A percentile compares a stretch with the other conserved stretches of the same genome.
Conservation (phyloP, 495 filamentous ascomycete species). For the Aspergillus kassunensis region DNA sequence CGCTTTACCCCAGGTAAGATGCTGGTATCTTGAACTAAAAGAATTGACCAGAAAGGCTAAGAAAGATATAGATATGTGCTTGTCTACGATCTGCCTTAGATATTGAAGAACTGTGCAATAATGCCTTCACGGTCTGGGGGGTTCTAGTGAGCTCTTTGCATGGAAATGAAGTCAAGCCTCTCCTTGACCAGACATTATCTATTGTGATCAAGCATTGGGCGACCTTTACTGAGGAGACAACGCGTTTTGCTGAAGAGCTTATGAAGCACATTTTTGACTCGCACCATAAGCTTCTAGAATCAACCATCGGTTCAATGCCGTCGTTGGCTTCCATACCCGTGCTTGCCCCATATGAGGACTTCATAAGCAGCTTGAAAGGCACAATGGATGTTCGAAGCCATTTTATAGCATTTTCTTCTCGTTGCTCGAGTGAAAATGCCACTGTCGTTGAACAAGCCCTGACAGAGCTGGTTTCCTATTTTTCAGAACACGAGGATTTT, state of each 20-base stretch:
- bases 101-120: slow-evolving; percentile 63
- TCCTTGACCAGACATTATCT: slow-evolving; percentile 84
- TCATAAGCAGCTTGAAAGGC: slow-evolving; percentile 59
- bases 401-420: slow-evolving; percentile 63
- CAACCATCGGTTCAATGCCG: slow-evolving; percentile 68
- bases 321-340: slow-evolving; percentile 69
- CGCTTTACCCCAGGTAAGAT: slow-evolving; percentile 83
- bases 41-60: slow-evolving; percentile 5
- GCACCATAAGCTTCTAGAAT: slow-evolving; percentile 54
- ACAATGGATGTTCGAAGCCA: slow-evolving; percentile 57
- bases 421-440: slow-evolving; percentile 76
- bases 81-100: slow-evolving; percentile 82
- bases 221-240: slow-evolving; percentile 57
- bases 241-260: slow-evolving; percentile 52
- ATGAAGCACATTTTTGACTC: slow-evolving; percentile 61
- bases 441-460: slow-evolving; percentile 78
- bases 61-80: slow-evolving; percentile 63
- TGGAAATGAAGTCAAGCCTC: slow-evolving; percentile 69
- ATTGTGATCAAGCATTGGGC: slow-evolving; percentile 80
- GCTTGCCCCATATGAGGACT: slow-evolving; percentile 58
- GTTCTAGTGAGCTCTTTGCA: slow-evolving; percentile 68
- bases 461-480: slow-evolving; percentile 66
- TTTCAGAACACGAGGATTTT: slow-evolving; percentile 70
- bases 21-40: no score
- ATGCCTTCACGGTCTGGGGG: slow-evolving; percentile 80